Evolutionary conservation across 2,329 filamentous ascomycete genomes (phyloP).

Genomic region (Phaeosphaeriaceae sp.): DNA sequence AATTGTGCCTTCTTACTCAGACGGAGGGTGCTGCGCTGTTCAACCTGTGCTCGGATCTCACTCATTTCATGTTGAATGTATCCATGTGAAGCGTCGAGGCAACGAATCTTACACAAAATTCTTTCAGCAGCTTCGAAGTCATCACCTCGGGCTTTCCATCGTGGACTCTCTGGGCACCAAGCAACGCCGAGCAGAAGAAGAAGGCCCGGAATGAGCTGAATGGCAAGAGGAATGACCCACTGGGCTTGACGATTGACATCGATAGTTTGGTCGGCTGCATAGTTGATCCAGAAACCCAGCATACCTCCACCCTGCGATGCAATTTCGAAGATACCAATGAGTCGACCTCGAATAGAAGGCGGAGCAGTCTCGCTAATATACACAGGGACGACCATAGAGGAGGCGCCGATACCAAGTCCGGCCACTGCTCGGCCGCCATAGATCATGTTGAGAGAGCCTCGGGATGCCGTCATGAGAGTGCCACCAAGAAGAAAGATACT

Average conservation of each 20-base stretch:
- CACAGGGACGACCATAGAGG: conserved; percentile 47
- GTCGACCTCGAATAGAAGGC: conserved; percentile 67
- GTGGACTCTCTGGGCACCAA: conserved; percentile 47
- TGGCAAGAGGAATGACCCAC: conserved; percentile 67
- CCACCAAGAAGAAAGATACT: conserved; percentile 53
- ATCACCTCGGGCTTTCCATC: conserved; percentile 37
- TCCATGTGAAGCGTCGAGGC: conserved; percentile 50
- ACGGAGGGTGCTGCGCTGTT: conserved; percentile 37
- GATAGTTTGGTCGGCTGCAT: conserved; percentile 50
- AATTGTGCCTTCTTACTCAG: conserved; percentile 38
- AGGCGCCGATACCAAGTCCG: conserved; percentile 49
- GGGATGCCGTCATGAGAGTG: conserved; percentile 49
- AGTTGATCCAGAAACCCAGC: conserved; percentile 54
- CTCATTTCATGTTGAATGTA: conserved; percentile 58
- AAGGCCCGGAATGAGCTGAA: conserved; percentile 52
- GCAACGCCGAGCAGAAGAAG: conserved; percentile 45
- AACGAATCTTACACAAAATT: conserved; percentile 53
- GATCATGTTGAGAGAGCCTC: conserved; percentile 45
- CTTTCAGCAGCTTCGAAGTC: conserved; percentile 50
- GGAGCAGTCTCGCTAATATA: conserved; percentile 56
- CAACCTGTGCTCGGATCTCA: conserved; percentile 52
- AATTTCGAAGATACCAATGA: conserved; percentile 72
- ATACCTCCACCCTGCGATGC: conserved; percentile 68
- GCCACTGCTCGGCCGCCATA: conserved; percentile 47
- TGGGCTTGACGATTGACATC: conserved; percentile 56